Evolutionary conservation across 176 grass and related monocot species (phyloP).

Genomic region (Musa beccarii): DNA sequence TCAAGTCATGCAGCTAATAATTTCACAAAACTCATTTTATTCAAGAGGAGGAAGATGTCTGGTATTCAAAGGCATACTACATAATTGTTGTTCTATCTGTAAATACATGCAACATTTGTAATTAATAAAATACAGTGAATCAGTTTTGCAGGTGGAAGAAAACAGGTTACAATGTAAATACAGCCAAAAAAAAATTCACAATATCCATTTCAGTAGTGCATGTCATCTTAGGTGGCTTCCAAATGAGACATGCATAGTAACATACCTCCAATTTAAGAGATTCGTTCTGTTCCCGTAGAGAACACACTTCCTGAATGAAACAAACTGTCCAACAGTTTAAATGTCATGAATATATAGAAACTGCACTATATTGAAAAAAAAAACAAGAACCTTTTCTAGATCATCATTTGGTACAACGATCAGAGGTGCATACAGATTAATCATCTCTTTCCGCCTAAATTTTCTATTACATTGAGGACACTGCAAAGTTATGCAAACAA

Average conservation of each 20-base stretch:
- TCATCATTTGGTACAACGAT: slow-evolving; percentile 79
- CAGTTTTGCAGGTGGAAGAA: neutral
- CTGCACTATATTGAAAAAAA: slow-evolving; percentile 15
- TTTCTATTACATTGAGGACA: slow-evolving; percentile 74
- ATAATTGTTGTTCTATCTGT: too few relatives aligned
- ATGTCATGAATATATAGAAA: slow-evolving; percentile 18
- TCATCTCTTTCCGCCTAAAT: slow-evolving; percentile 52
- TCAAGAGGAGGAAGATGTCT: too few relatives aligned
- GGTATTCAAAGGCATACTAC: too few relatives aligned
- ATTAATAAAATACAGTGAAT: neutral
- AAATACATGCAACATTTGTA: neutral
- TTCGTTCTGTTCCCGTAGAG: slow-evolving; percentile 56
- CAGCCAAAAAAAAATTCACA: neutral
- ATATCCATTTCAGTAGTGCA: neutral
- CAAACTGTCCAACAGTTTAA: slow-evolving; percentile 14
- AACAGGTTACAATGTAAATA: neutral
- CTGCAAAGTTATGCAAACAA: slow-evolving; percentile 27
- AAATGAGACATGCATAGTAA: neutral
- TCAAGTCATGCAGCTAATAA: too few relatives aligned
- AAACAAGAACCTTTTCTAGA: slow-evolving; percentile 59
- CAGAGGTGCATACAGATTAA: slow-evolving; percentile 76
- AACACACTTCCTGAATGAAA: slow-evolving; percentile 68
- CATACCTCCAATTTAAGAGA: slow-evolving; percentile 62
- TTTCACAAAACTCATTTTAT: too few relatives aligned
- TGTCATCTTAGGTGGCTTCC: neutral